phyloP scores from a whole-genome alignment of 2,329 filamentous ascomycete genomes.

The Colletotrichum acutatum region DNA sequence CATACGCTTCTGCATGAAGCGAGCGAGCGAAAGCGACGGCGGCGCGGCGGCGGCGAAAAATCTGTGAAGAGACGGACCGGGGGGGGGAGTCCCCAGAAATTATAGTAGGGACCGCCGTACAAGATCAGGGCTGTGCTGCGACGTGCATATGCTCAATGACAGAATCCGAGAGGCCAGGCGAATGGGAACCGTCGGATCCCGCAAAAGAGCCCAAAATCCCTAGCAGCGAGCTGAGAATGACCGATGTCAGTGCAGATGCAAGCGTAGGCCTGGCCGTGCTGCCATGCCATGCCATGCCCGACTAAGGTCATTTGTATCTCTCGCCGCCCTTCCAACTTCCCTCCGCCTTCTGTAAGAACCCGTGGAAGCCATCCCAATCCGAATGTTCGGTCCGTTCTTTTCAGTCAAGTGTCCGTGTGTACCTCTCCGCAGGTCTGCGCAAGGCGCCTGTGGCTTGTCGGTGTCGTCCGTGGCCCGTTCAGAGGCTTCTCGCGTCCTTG shows the following conservation, averaged over 20 bases:
- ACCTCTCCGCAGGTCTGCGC: background rate
- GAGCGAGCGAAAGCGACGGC: slow-evolving; percentile 1
- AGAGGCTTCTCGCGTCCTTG: background rate
- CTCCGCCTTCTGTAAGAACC: background rate
- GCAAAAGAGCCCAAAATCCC: slow-evolving; percentile 25
- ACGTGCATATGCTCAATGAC: slow-evolving; percentile 47
- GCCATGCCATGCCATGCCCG: background rate
- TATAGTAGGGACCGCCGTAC: slow-evolving; percentile 12
- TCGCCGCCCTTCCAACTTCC: background rate
- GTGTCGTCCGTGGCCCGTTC: slow-evolving; percentile 12
- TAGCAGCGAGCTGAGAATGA: background rate
- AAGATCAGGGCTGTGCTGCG: slow-evolving; percentile 46
- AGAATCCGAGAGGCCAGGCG: slow-evolving; percentile 43
- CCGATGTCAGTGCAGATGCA: slow-evolving; percentile 1
- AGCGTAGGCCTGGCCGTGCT: background rate
- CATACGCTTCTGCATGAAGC: background rate
- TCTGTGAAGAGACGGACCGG: background rate
- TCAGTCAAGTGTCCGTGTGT: slow-evolving; percentile 22
- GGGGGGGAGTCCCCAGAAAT: background rate
- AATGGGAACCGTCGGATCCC: slow-evolving; percentile 41
- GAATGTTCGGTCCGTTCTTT: slow-evolving; percentile 2
- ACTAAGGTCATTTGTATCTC: background rate
- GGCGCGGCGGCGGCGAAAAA: background rate
- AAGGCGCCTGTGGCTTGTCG: background rate
- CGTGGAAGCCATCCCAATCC: background rate